Conservation (phyloP, 208 protist genomes). For the Trypanosoma boissoni region DNA sequence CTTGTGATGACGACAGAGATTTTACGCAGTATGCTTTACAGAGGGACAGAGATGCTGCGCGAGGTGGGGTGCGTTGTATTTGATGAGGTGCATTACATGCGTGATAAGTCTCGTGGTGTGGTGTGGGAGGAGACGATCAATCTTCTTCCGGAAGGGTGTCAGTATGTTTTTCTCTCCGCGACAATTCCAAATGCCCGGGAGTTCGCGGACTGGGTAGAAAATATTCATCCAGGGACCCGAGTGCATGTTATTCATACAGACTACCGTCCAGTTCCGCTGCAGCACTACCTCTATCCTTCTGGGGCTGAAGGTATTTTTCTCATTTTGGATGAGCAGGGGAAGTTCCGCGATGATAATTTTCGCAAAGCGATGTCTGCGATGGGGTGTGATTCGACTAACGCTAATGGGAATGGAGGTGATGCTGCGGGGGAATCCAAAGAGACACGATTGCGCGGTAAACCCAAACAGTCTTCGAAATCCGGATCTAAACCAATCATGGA, state of each 20-base stretch:
- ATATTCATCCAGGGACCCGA: conserved; percentile 95
- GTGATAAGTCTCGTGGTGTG: conserved; percentile 98
- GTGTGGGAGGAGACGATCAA: conserved; percentile 99
- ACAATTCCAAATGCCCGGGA: conserved; percentile 99
- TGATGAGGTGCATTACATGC: conserved; percentile 99
- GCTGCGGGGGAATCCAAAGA: conserved; percentile 12
- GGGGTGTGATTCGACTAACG: conserved; percentile 31
- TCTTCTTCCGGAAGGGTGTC: conserved; percentile 96
- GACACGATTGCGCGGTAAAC: conserved; percentile 19
- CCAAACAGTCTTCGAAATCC: conserved; percentile 20
- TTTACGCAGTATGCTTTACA: conserved; percentile 98
- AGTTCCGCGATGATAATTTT: conserved; percentile 97
- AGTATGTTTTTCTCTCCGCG: conserved; percentile 99
- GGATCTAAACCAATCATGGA: conserved; percentile 80
- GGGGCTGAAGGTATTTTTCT: conserved; percentile 97
- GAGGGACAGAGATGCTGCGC: conserved; percentile 97
- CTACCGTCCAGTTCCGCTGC: conserved; percentile 98
- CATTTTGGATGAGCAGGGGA: conserved; percentile 95
- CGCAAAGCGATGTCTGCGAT: conserved; percentile 92
- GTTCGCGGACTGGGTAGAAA: conserved; percentile 99
- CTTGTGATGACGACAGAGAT: conserved; percentile 99
- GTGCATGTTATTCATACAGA: conserved; percentile 99
- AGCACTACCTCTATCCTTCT: conserved; percentile 98
- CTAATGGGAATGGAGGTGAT: conserved; percentile 17
- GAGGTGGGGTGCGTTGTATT: conserved; percentile 99